Base-by-base conservation (phyloP, 1,139 yeast species). In the Suhomyces maxii region DNA sequence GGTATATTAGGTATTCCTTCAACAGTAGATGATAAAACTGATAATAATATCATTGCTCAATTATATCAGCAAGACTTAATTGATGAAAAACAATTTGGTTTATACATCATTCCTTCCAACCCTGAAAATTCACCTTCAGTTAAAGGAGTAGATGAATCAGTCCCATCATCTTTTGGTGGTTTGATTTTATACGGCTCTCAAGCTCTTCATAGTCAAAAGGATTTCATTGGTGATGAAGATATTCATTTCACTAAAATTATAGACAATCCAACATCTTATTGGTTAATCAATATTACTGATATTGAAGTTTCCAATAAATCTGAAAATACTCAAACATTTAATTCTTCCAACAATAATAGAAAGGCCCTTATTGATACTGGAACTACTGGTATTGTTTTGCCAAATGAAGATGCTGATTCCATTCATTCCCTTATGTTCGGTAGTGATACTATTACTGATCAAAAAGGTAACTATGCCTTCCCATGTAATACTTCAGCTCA, bases 291-390 rank as follows among this genome's bases (percentile, higher is more conserved):
- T 18, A 61, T 83, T 30, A 69, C 71, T 13, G 56, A 60, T 8
- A 68, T 79, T 11, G 62, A 54, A 36, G 59, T 73, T 4, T 30
- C 46, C 10, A 67, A 70, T 46, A 66, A 64, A 5, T 54, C 58
- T 26, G 38, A 55, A 10, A 45, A 61, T 8, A 33, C 39, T 10
- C 40, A 35, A 14, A 7, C 39, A 13, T 37, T 46, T 23, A 46
- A 46, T 10, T 7, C 39, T 9, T 13, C 49, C 8, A 26, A 25
- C 32, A 47, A 52, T n/a, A 52, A 48, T 37, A 68, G 83, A 60
- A 58, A 66, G 4, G 84, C 82, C 6, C 71, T 83, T 37, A 68
- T 84, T 26, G 90, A 84, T 57, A 80, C 87, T 10, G 89, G 89
- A 13, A 83, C 89, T 2, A 83, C 89, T 0, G 78, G 85, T 2